Percentiles rank a stretch among this genome's conserved stretches.
These are phyloP conservation scores for Neurospora sp. DNA, from an alignment of 495 filamentous ascomycete genomes.

Conservation along the genomic window DNA sequence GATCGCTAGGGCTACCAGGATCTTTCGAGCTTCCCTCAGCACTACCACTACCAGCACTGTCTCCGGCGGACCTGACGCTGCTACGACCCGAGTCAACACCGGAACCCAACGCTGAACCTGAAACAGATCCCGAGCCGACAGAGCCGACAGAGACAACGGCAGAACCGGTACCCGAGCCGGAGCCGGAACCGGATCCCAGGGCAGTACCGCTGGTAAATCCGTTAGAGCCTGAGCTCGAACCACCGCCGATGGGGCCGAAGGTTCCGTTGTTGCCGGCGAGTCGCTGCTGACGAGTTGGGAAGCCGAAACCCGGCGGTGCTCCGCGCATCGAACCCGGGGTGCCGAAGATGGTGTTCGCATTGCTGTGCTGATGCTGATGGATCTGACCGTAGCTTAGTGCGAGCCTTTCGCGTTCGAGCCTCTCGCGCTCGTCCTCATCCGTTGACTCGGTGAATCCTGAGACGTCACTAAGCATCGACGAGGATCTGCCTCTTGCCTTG, in stretches of 20 bases:
- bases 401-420: background rate
- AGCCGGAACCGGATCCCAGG: slow-evolving; percentile 9
- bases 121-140: slow-evolving; percentile 15
- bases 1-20: slow-evolving; percentile 20
- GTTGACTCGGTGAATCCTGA: slow-evolving; percentile 56
- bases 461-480: slow-evolving; percentile 57
- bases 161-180: slow-evolving; percentile 17
- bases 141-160: slow-evolving; percentile 15
- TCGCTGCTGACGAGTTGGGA: background rate
- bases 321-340: slow-evolving; percentile 14
- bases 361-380: background rate
- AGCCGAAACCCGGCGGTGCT: slow-evolving; percentile 20
- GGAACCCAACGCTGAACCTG: slow-evolving; percentile 16
- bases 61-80: slow-evolving; percentile 27
- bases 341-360: background rate
- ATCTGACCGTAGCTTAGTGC: slow-evolving; percentile 2
- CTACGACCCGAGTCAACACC: slow-evolving; percentile 23
- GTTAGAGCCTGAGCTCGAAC: background rate
- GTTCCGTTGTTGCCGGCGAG: background rate
- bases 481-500: slow-evolving; percentile 46
- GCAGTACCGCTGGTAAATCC: slow-evolving; percentile 8
- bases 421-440: slow-evolving; percentile 24
- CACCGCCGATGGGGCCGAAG: background rate
- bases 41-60: slow-evolving; percentile 7
- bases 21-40: slow-evolving; percentile 18